phyloP scores from a whole-genome alignment of 805 yeast genomes.

The Teunomyces cretensis region DNA sequence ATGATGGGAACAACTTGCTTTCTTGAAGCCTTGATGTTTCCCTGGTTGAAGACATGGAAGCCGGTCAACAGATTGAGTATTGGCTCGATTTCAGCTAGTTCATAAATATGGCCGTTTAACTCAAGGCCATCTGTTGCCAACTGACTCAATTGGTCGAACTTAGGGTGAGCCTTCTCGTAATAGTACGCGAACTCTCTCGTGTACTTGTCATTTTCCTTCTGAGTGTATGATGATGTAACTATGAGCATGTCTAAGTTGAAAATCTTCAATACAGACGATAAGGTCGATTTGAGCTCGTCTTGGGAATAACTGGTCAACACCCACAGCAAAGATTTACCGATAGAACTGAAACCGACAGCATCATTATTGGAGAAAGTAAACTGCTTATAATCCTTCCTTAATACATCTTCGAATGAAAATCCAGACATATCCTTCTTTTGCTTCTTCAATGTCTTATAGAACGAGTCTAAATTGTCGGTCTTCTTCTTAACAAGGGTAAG shows the following conservation, averaged over 20 bases:
- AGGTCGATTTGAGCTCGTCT: constrained; percentile 22
- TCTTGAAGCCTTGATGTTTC: constrained; percentile 64
- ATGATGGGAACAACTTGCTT: constrained; percentile 81
- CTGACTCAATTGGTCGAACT: constrained; percentile 20
- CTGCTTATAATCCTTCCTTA: constrained; percentile 83
- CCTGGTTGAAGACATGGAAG: constrained; percentile 42
- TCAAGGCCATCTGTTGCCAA: constrained; percentile 20
- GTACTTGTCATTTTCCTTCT: constrained; percentile 28
- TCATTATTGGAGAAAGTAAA: constrained; percentile 41
- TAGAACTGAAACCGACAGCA: constrained; percentile 73
- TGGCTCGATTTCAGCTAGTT: constrained; percentile 12
- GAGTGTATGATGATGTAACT: constrained; percentile 41
- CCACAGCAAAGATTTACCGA: constrained; percentile 64
- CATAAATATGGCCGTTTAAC: constrained; percentile 26
- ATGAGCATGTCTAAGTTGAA: constrained; percentile 26
- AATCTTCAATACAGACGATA: constrained; percentile 15
- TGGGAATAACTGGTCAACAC: constrained; percentile 29
- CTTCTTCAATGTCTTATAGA: constrained; percentile 27
- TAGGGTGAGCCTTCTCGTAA: constrained; percentile 13
- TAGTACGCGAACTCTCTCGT: constrained; percentile 36
- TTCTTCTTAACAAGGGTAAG: not conserved
- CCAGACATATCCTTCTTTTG: constrained; percentile 68
- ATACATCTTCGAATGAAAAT: constrained; percentile 56
- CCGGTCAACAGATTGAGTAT: constrained; percentile 8
- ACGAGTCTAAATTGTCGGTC: not conserved